Evolutionary conservation across 768 basidiomycete species (phyloP), one percentile per base, ranked within the genome.

Genomic region (Phaeotremella skinneri): DNA sequence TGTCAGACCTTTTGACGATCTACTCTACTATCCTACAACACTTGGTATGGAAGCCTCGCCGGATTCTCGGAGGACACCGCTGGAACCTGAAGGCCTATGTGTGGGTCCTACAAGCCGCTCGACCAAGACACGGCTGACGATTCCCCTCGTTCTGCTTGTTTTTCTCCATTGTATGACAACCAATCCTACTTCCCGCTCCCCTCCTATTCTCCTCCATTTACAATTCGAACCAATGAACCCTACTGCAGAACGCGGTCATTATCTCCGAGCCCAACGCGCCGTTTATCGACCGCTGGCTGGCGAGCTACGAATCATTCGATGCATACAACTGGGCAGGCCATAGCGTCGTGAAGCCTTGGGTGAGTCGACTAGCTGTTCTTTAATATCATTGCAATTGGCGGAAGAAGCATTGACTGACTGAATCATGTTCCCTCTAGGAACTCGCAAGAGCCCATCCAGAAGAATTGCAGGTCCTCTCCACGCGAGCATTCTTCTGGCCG

Each of bases 401-500:
- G 21, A n/a, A 21, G 21, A 20, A n/a, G 14, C 20, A 25, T 27
- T 25, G 43, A 42, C 17, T 11, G 13, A 39, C 48, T 58, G 37
- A 53, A 32, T 26, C n/a, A n/a, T n/a, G 1, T 3, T 4, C 27
- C 6, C 52, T 3, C 3, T 43, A 76, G 75, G 64, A 73, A 56
- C 56, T 78, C 21, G 77, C 77, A 0, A 55, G 77, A 25, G 21
- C 58, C 5, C 59, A 76, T 58, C 75, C 76, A 1, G 53, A 65
- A 4, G 76, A 77, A 30, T 56, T 77, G 5, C 75, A 75, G 37
- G 77, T 78, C 11, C 54, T 78, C 23, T 59, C 53, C 16, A 63
- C 72, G n/a, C 48, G 70, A 7, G 77, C 77, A 7, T 77, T 78
- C 64, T 78, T 78, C 61, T 77, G 74, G 74, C 77, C 77, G 16